Conservation (phyloP, 106 monocot genomes). For the Acorus gramineus region DNA sequence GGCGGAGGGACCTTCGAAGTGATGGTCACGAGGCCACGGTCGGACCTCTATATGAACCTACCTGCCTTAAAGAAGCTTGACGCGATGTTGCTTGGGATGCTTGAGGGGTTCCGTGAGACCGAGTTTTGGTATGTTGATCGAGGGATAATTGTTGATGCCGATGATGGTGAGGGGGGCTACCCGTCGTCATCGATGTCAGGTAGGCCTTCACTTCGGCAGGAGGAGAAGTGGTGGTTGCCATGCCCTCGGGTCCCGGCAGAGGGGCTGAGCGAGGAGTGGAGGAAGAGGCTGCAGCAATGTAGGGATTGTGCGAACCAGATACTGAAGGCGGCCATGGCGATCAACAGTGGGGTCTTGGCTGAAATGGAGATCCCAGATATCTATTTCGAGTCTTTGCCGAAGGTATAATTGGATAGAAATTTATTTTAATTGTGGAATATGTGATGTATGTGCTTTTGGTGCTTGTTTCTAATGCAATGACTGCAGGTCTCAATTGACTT, state of each 20-base stretch:
- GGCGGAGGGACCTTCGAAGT: conserved; percentile 89
- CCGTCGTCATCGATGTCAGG: conserved; percentile 32
- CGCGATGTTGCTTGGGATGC: conserved; percentile 72
- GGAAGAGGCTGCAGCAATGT: conserved; percentile 67
- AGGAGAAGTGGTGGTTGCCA: conserved; percentile 99
- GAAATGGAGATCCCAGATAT: conserved; percentile 84
- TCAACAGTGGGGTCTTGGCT: conserved; percentile 75
- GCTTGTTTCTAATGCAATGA: too few relatives aligned
- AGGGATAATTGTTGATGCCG: conserved; percentile 48
- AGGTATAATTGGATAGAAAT: conserved; percentile 28
- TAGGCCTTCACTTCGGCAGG: conserved; percentile 58
- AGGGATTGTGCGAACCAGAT: conserved; percentile 89
- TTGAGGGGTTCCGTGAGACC: conserved; percentile 70
- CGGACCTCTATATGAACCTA: conserved; percentile 81
- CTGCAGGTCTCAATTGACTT: too few relatives aligned
- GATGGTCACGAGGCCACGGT: conserved; percentile 67
- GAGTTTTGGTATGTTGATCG: conserved; percentile 94
- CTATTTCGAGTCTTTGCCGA: conserved; percentile 75
- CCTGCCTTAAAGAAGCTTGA: conserved; percentile 92
- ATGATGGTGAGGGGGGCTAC: conserved; percentile 24
- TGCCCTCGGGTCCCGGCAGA: conserved; percentile 69
- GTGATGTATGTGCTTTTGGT: too few relatives aligned
- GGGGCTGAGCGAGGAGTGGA: conserved; percentile 54
- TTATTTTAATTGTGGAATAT: background rate
- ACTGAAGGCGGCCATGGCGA: conserved; percentile 91